Evolutionary conservation across 1,139 yeast genomes (phyloP).

Genomic region (Pneumocystis carinii): DNA sequence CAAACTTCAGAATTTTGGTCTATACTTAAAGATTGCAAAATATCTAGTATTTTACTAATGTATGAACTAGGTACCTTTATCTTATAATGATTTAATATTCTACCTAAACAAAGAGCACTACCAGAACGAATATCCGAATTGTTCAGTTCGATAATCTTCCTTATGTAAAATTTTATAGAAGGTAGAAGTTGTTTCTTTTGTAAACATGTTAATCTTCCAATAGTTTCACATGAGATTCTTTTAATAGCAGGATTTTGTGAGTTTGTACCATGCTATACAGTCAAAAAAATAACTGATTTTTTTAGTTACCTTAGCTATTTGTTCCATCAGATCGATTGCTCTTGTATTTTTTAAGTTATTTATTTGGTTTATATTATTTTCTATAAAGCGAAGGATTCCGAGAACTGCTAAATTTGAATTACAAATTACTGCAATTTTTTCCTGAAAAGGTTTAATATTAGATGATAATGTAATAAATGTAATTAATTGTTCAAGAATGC

Average conservation of each 20-base stretch:
- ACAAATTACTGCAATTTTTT: conserved; percentile 36
- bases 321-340: conserved; percentile 31
- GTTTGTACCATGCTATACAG: conserved; percentile 1
- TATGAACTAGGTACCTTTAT: conserved; percentile 28
- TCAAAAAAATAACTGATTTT: not conserved
- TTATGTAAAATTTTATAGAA: conserved; percentile 41
- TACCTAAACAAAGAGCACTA: conserved; percentile 44
- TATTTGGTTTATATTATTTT: not conserved
- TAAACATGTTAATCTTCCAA: conserved; percentile 45
- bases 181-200: conserved; percentile 28
- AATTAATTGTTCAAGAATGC: conserved; percentile 66
- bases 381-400: conserved; percentile 33
- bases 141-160: conserved; percentile 43
- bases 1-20: conserved; percentile 84
- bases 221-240: conserved; percentile 45
- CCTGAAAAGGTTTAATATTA: conserved; percentile 21
- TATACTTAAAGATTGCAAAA: conserved; percentile 43
- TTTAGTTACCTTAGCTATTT: conserved; percentile 33
- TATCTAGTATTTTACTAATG: conserved; percentile 36
- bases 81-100: conserved; percentile 39
- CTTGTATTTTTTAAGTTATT: conserved; percentile 2
- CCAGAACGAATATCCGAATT: conserved; percentile 58
- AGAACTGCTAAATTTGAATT: conserved; percentile 47
- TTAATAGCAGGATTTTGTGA: conserved; percentile 21
- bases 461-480: conserved; percentile 29